These are phyloP conservation scores for Aspergillus sp. DNA, from an alignment of 2,329 filamentous ascomycete species.

Conservation along the genomic window DNA sequence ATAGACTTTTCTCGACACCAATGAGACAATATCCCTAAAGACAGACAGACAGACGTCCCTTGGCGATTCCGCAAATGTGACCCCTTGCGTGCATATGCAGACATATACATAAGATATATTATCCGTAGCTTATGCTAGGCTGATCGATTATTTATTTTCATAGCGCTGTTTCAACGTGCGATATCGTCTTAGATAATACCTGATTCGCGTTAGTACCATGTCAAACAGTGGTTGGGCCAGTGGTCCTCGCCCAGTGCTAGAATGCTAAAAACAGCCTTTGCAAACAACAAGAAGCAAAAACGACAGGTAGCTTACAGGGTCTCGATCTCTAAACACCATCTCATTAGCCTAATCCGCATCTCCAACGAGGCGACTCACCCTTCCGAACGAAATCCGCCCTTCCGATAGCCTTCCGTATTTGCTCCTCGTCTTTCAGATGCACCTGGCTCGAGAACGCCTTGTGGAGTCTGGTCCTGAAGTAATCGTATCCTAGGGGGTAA, in stretches of 20 bases:
- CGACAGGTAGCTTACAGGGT: slow-evolving; percentile 74
- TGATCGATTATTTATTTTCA: slow-evolving; percentile 32
- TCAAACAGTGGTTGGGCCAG: no score
- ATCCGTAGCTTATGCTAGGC: no score
- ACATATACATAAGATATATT: no score
- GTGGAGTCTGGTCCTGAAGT: slow-evolving; percentile 74
- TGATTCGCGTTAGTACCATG: slow-evolving; percentile 32
- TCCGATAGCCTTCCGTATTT: slow-evolving; percentile 66
- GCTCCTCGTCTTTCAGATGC: slow-evolving; percentile 57
- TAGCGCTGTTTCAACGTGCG: slow-evolving; percentile 77
- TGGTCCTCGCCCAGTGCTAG: no score
- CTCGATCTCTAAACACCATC: slow-evolving; percentile 61
- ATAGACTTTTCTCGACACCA: no score
- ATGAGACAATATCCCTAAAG: no score
- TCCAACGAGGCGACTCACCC: slow-evolving; percentile 42
- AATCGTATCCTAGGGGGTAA: slow-evolving; percentile 76
- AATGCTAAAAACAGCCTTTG: no score
- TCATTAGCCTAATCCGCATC: no score
- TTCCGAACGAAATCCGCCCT: slow-evolving; percentile 85
- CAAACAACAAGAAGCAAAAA: no score
- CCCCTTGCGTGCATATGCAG: no score
- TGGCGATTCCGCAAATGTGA: no score
- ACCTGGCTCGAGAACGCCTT: slow-evolving; percentile 74
- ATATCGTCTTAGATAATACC: slow-evolving; percentile 88
- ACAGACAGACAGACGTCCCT: no score